These are phyloP conservation scores for Gyromitra esculenta DNA, from an alignment of 2,329 filamentous ascomycete species.

Conservation along the genomic window DNA sequence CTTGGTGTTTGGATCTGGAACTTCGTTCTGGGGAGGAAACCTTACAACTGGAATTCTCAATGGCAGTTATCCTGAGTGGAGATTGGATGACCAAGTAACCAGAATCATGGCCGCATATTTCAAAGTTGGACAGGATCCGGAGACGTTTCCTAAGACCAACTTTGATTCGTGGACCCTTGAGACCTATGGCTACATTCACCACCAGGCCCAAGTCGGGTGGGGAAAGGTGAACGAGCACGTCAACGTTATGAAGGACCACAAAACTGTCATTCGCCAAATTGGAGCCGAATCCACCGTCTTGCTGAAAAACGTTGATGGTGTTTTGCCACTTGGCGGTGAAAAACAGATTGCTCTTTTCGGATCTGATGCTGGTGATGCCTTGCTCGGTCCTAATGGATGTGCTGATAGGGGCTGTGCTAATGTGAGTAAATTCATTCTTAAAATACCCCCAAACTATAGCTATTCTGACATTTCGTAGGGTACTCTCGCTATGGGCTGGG, in stretches of 20 bases:
- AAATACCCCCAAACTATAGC: slow-evolving; percentile 57
- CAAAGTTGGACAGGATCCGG: slow-evolving; percentile 80
- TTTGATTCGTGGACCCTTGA: slow-evolving; percentile 88
- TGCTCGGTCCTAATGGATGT: slow-evolving; percentile 78
- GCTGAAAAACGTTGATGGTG: slow-evolving; percentile 79
- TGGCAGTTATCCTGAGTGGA: slow-evolving; percentile 82
- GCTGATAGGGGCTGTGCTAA: slow-evolving; percentile 72
- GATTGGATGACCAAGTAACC: slow-evolving; percentile 91
- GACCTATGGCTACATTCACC: slow-evolving; percentile 76
- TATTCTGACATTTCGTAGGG: slow-evolving; percentile 62
- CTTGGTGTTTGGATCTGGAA: slow-evolving; percentile 77
- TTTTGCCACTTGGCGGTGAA: slow-evolving; percentile 62
- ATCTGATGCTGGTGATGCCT: slow-evolving; percentile 86
- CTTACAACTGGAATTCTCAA: slow-evolving; percentile 88
- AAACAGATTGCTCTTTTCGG: slow-evolving; percentile 78
- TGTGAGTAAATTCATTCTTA: slow-evolving; percentile 65
- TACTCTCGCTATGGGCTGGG: slow-evolving; percentile 83
- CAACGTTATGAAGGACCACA: slow-evolving; percentile 72
- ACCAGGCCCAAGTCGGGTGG: slow-evolving; percentile 64
- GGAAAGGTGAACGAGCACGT: slow-evolving; percentile 62
- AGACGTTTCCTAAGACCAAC: slow-evolving; percentile 74
- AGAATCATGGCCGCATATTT: slow-evolving; percentile 79
- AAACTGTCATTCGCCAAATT: slow-evolving; percentile 75
- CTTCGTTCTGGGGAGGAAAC: slow-evolving; percentile 83
- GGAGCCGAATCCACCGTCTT: slow-evolving; percentile 83